Evolutionary conservation across 257 asterid species (phyloP).

Genomic region (Capsicum pubescens): DNA sequence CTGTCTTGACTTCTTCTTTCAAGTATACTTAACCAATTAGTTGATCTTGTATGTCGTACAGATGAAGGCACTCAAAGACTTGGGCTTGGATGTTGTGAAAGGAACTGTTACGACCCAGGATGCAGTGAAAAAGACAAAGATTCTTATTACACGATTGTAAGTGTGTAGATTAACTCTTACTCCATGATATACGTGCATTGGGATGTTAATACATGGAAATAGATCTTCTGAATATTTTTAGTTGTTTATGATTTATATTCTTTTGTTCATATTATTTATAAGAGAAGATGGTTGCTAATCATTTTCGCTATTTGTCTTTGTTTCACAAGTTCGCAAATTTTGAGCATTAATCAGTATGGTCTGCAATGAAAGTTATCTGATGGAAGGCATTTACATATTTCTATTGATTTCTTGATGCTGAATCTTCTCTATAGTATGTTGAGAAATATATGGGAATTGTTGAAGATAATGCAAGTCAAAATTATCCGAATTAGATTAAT

Average conservation of each 20-base stretch:
- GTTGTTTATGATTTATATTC: constrained; percentile 11
- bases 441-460: constrained; percentile 18
- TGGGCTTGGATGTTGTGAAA: constrained; percentile 90
- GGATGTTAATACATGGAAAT: not conserved
- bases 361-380: constrained; percentile 4
- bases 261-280: not conserved
- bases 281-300: not conserved
- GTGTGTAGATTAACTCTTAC: constrained; percentile 36
- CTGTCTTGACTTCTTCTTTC: constrained; percentile 22
- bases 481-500: not conserved
- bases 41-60: constrained; percentile 41
- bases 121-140: constrained; percentile 74
- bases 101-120: constrained; percentile 88
- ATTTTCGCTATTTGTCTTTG: not conserved
- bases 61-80: constrained; percentile 96
- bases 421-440: constrained; percentile 9
- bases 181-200: not conserved
- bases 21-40: constrained; percentile 13
- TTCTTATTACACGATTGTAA: constrained; percentile 77
- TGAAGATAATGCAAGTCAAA: constrained; percentile 26
- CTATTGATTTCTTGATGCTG: not conserved
- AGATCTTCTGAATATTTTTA: constrained; percentile 1
- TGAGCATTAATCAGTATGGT: constrained; percentile 20
- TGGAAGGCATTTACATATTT: not conserved
- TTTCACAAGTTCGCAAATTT: not conserved